Conservation (phyloP, 345 rosid species). For the Dipteronia sinensis region DNA sequence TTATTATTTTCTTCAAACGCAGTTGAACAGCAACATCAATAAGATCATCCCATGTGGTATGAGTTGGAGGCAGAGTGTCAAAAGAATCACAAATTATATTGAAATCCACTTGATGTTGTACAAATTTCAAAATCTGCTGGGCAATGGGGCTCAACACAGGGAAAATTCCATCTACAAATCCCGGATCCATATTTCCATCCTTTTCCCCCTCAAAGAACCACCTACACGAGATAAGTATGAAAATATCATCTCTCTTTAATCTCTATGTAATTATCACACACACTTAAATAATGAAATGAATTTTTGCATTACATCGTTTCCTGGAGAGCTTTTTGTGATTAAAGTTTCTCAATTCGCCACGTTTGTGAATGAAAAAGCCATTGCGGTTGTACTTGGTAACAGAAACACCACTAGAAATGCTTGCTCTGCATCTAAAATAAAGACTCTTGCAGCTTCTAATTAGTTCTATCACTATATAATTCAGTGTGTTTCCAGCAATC, state of each 20-base stretch:
- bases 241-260: too few species aligned
- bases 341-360: conserved; percentile 66
- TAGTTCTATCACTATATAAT: conserved; percentile 33
- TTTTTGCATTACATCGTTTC: too few species aligned
- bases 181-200: conserved; percentile 99
- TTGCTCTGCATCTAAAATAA: conserved; percentile 31
- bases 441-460: conserved; percentile 26
- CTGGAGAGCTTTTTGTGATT: conserved; percentile 69
- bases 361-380: conserved; percentile 62
- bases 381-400: conserved; percentile 46
- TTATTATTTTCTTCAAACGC: too few species aligned
- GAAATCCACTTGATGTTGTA: conserved; percentile 52
- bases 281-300: too few species aligned
- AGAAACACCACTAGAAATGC: conserved; percentile 33
- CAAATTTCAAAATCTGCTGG: conserved; percentile 61
- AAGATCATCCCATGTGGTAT: conserved; percentile 85
- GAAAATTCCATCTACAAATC: conserved; percentile 89
- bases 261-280: not conserved
- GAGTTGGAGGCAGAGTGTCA: conserved; percentile 66
- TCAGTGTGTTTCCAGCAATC: conserved; percentile 42
- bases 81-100: conserved; percentile 49
- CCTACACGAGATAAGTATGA: conserved; percentile 35
- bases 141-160: conserved; percentile 84
- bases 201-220: conserved; percentile 59
- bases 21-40: conserved; percentile 80